Conservation (phyloP, 2,329 filamentous ascomycete genomes). For the Pestalotiopsis fici region DNA sequence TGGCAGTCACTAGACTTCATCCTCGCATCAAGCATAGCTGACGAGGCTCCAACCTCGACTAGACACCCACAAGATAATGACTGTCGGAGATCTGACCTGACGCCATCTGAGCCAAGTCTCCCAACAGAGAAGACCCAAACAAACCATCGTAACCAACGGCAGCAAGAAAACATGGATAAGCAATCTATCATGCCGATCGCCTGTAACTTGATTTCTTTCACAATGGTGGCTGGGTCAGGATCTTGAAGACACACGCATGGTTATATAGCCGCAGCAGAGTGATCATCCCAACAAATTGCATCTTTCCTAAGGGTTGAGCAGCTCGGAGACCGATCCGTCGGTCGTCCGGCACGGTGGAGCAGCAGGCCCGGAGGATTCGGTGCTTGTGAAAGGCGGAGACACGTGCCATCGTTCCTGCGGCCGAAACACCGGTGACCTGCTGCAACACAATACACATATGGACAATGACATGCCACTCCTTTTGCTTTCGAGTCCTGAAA, state of each 20-base stretch:
- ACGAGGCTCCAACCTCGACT: too few species aligned
- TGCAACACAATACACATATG: not conserved
- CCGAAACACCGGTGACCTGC: not conserved
- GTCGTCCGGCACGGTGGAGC: constrained; percentile 3
- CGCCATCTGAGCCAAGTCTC: too few species aligned
- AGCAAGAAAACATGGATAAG: too few species aligned
- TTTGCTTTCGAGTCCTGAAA: not conserved
- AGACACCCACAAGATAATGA: too few species aligned
- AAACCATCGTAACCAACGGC: too few species aligned
- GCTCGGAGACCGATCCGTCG: not conserved
- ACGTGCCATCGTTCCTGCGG: constrained; percentile 7
- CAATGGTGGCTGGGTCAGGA: too few species aligned
- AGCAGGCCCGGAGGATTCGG: not conserved
- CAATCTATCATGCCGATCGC: too few species aligned
- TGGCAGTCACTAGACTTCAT: not conserved
- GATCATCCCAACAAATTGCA: not conserved
- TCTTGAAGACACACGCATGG: not conserved
- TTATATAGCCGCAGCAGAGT: not conserved
- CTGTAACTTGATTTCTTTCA: too few species aligned
- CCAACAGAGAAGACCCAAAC: too few species aligned
- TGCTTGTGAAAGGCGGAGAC: not conserved
- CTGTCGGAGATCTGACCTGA: too few species aligned
- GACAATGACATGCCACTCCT: not conserved
- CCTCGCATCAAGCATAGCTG: not conserved
- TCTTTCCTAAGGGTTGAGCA: not conserved